A percentile compares a stretch with the other conserved stretches of the same genome.
phyloP scores from a whole-genome alignment of 805 yeast species.

The Saturnispora ahearnii region DNA sequence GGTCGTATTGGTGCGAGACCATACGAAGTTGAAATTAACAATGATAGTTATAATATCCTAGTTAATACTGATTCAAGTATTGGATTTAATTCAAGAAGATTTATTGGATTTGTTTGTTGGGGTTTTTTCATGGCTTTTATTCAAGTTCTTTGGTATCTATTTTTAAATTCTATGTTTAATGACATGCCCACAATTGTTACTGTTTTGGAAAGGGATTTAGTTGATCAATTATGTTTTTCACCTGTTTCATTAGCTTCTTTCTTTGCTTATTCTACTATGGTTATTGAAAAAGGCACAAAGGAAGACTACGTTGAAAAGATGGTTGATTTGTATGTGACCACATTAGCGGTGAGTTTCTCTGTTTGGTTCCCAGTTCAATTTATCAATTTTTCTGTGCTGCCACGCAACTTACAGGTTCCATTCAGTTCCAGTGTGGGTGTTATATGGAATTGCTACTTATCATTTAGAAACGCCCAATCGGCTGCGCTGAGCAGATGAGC shows the following conservation, averaged over 20 bases:
- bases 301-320: slow-evolving; percentile 58
- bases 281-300: slow-evolving; percentile 66
- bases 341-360: slow-evolving; percentile 57
- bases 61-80: not conserved
- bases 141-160: slow-evolving; percentile 84
- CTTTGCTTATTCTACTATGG: slow-evolving; percentile 74
- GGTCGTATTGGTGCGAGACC: slow-evolving; percentile 6
- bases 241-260: slow-evolving; percentile 77
- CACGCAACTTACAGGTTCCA: slow-evolving; percentile 75
- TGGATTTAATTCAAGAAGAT: slow-evolving; percentile 55
- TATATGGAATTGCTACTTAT: slow-evolving; percentile 88
- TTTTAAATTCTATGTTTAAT: slow-evolving; percentile 67
- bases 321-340: slow-evolving; percentile 54
- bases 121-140: slow-evolving; percentile 75
- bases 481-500: not conserved
- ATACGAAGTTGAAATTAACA: slow-evolving; percentile 4
- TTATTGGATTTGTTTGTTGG: slow-evolving; percentile 78
- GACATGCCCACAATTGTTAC: slow-evolving; percentile 79
- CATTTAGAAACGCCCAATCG: slow-evolving; percentile 56
- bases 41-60: not conserved
- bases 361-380: slow-evolving; percentile 84
- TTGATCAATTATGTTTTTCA: slow-evolving; percentile 85
- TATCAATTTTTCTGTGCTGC: slow-evolving; percentile 61
- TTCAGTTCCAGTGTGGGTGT: slow-evolving; percentile 82
- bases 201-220: slow-evolving; percentile 75